Evolutionary conservation across 1,284 basidiomycete genomes (phyloP).

Genomic region (Cryptococcus sp.): DNA sequence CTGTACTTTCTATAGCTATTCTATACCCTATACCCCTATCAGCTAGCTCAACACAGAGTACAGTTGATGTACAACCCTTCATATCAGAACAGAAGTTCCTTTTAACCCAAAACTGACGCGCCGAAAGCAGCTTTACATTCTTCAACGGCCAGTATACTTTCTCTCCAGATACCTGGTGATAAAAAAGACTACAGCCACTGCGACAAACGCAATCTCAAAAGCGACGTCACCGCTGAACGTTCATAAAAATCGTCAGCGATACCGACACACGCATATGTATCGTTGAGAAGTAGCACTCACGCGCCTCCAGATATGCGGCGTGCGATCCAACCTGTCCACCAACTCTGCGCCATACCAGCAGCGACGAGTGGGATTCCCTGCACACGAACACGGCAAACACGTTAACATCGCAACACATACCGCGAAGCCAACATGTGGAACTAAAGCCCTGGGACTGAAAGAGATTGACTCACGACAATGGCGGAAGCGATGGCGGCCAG

Average conservation of each 20-base stretch:
- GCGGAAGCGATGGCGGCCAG: constrained; percentile 39
- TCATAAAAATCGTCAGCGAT: neutral
- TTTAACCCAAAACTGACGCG: neutral
- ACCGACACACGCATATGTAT: neutral
- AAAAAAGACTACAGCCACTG: constrained; percentile 37
- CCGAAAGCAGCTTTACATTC: neutral
- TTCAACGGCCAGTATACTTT: constrained; percentile 42
- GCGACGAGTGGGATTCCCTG: constrained; percentile 47
- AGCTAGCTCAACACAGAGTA: neutral
- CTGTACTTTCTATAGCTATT: no score
- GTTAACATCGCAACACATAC: neutral
- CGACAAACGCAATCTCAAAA: constrained; percentile 38
- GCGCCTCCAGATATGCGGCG: constrained; percentile 41
- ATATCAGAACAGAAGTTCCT: neutral
- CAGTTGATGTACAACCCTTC: constrained; percentile 8
- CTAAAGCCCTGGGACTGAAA: neutral
- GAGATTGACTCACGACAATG: constrained; percentile 33
- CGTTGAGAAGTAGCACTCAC: constrained; percentile 27
- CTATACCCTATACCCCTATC: no score
- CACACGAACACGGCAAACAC: neutral
- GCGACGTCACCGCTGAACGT: constrained; percentile 39
- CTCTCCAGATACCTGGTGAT: constrained; percentile 45
- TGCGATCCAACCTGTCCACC: constrained; percentile 54
- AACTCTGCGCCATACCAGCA: constrained; percentile 49
- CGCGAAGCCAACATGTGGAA: neutral